Percentiles rank a stretch among this genome's conserved stretches.
These are phyloP conservation scores for Chaetomium olivaceum DNA, from an alignment of 2,329 filamentous ascomycete genomes.

Conservation along the genomic window DNA sequence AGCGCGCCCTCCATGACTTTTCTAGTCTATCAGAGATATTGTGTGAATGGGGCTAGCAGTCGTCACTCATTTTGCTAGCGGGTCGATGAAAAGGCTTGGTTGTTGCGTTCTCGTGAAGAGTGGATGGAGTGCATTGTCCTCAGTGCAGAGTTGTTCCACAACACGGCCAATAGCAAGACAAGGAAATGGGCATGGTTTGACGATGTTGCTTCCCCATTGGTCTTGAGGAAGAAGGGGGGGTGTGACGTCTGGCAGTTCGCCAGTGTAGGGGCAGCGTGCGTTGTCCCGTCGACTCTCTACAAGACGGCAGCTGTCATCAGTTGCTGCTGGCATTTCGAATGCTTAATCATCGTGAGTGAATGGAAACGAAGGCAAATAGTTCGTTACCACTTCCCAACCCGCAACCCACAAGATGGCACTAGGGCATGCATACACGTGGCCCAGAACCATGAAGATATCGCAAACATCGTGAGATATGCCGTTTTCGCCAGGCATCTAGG, in stretches of 20 bases:
- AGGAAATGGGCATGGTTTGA: neutral
- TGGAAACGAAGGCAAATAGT: neutral
- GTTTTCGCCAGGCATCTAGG: neutral
- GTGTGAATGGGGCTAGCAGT: too few relatives aligned
- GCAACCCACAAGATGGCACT: neutral
- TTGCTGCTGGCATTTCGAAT: neutral
- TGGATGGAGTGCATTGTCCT: neutral
- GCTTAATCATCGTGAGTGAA: neutral
- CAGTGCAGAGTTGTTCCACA: neutral
- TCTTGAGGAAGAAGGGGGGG: neutral
- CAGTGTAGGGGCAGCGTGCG: neutral
- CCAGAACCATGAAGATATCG: neutral
- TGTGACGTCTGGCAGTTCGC: neutral
- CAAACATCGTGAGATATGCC: neutral
- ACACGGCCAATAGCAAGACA: neutral
- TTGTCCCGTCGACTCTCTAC: neutral
- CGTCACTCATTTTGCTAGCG: too few relatives aligned
- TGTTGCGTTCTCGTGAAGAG: neutral
- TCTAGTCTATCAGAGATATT: too few relatives aligned
- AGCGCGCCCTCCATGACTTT: too few relatives aligned
- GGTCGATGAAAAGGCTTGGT: too few relatives aligned
- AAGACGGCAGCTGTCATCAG: neutral
- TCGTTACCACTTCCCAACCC: neutral
- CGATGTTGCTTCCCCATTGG: neutral
- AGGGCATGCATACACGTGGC: neutral